Percentiles rank a stretch among this genome's conserved stretches.
Evolutionary conservation across 768 basidiomycete genomes (phyloP).

Genomic region (Coprinellus aureogranulatus): DNA sequence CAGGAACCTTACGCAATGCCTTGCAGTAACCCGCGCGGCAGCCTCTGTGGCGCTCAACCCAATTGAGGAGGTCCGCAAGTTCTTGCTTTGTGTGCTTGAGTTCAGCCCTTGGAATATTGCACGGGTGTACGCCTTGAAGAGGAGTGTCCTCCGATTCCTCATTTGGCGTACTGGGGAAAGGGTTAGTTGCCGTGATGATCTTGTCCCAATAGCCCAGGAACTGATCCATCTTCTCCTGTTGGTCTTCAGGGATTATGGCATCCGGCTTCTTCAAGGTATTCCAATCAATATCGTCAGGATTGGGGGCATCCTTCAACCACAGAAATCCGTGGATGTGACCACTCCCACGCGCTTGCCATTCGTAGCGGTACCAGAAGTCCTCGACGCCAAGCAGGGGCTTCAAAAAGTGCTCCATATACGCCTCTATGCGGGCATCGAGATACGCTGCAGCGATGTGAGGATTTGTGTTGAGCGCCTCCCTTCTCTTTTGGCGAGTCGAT

Average conservation of each 20-base stretch:
- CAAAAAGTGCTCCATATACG: slow-evolving; percentile 16
- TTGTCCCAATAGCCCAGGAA: background rate
- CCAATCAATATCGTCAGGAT: slow-evolving; percentile 15
- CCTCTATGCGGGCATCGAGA: slow-evolving; percentile 14
- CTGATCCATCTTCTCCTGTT: slow-evolving; percentile 1
- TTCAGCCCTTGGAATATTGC: slow-evolving; percentile 16
- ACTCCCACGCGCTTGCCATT: slow-evolving; percentile 12
- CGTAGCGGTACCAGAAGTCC: background rate
- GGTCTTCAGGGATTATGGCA: slow-evolving; percentile 15
- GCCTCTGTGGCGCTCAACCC: slow-evolving; percentile 21
- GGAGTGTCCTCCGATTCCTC: background rate
- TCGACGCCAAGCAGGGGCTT: background rate
- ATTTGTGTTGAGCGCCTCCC: slow-evolving; percentile 20
- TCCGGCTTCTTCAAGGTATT: background rate
- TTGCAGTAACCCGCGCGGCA: slow-evolving; percentile 25
- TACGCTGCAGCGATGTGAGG: slow-evolving; percentile 23
- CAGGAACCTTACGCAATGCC: slow-evolving; percentile 16
- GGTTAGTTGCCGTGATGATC: slow-evolving; percentile 18
- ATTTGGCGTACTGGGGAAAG: slow-evolving; percentile 3
- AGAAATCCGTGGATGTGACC: slow-evolving; percentile 27
- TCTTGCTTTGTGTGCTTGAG: slow-evolving; percentile 22
- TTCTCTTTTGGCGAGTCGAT: slow-evolving; percentile 5
- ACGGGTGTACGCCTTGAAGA: slow-evolving; percentile 2
- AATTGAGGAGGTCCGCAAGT: slow-evolving; percentile 20
- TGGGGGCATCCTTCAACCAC: slow-evolving; percentile 23